Conservation (phyloP, 1,139 yeast genomes). For the Debaryomyces sp. region DNA sequence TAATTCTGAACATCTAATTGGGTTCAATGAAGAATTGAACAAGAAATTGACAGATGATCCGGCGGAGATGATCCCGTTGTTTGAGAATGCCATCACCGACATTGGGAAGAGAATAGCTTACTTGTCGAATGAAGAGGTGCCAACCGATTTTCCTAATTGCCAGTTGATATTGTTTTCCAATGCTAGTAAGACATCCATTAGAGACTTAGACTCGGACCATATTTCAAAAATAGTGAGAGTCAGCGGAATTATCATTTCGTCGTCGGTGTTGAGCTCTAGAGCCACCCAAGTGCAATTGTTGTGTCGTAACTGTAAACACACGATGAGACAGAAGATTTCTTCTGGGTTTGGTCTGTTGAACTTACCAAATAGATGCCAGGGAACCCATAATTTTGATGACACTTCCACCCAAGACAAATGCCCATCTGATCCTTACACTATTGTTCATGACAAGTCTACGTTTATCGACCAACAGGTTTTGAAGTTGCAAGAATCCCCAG, state of each 20-base stretch:
- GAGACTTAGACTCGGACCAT: conserved; percentile 84
- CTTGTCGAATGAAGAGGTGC: conserved; percentile 57
- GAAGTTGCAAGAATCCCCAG: conserved; percentile 94
- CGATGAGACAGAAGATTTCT: conserved; percentile 63
- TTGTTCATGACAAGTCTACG: conserved; percentile 88
- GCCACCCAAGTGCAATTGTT: conserved; percentile 84
- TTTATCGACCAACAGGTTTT: conserved; percentile 94
- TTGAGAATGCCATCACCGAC: conserved; percentile 87
- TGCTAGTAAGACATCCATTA: conserved; percentile 71
- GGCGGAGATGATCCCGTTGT: conserved; percentile 82
- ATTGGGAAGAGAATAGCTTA: conserved; percentile 82
- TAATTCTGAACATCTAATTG: conserved; percentile 81
- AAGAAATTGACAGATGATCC: conserved; percentile 87
- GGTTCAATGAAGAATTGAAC: conserved; percentile 86
- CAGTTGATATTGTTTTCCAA: conserved; percentile 79
- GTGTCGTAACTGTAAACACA: conserved; percentile 87
- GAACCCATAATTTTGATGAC: conserved; percentile 53
- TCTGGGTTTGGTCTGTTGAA: conserved; percentile 80
- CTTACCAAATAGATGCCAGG: conserved; percentile 77
- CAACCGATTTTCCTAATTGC: conserved; percentile 70
- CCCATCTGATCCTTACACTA: conserved; percentile 89
- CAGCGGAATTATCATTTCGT: conserved; percentile 91
- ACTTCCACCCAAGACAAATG: conserved; percentile 62
- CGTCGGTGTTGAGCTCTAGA: conserved; percentile 86
- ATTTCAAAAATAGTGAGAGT: conserved; percentile 88